Percentiles rank a stretch among this genome's conserved stretches.
Evolutionary conservation across 2,329 filamentous ascomycete species (phyloP).

Genomic region (Phaeosphaeriaceae sp.): DNA sequence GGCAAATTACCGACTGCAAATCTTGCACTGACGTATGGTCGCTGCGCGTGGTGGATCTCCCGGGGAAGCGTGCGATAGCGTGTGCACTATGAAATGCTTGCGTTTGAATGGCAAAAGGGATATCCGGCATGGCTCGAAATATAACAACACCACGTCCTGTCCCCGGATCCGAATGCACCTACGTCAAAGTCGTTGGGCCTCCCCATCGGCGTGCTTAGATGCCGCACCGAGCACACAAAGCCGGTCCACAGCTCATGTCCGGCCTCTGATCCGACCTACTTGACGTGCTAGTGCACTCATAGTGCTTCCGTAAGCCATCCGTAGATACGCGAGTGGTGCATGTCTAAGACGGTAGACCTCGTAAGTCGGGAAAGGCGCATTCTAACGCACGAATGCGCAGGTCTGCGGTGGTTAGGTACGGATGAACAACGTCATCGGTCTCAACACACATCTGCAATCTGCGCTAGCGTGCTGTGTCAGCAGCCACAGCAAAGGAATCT

Average conservation of each 20-base stretch:
- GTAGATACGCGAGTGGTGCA: neutral
- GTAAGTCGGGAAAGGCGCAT: neutral
- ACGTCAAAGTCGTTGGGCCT: neutral
- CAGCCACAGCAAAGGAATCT: neutral
- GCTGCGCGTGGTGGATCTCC: slow-evolving; percentile 1
- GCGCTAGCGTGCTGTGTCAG: slow-evolving; percentile 1
- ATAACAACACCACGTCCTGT: neutral
- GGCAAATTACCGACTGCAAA: neutral
- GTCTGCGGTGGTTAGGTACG: neutral
- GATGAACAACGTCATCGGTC: neutral
- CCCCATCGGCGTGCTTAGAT: neutral
- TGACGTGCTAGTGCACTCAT: neutral
- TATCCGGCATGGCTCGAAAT: neutral
- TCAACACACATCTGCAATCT: neutral
- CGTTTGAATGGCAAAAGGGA: neutral
- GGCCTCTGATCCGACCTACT: neutral
- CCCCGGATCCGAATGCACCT: neutral
- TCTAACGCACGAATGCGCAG: neutral
- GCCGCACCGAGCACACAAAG: neutral
- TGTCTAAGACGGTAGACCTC: neutral
- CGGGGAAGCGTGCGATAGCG: neutral
- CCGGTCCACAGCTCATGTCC: neutral
- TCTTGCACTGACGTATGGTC: slow-evolving; percentile 3
- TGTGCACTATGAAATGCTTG: neutral
- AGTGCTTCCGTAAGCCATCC: neutral